Conservation (phyloP, 208 protist species). For the Trypanosoma congolense region DNA sequence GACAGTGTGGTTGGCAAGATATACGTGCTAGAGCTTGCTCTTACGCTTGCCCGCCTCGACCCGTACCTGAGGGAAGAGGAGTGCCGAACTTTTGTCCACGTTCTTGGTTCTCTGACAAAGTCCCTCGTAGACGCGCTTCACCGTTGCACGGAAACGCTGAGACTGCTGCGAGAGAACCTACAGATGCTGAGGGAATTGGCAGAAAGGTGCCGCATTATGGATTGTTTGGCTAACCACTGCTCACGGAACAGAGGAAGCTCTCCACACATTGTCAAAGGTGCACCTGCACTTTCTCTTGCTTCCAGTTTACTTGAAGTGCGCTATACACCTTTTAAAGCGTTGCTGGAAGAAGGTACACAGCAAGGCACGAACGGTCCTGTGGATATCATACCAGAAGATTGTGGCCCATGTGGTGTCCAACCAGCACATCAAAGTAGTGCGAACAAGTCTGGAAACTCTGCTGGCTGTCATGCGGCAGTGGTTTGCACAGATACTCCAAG, state of each 20-base stretch:
- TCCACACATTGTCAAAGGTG: not conserved
- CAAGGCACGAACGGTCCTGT: too few species aligned
- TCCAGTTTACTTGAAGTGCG: not conserved
- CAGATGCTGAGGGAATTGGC: slow-evolving; percentile 35
- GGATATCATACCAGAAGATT: too few species aligned
- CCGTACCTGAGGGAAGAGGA: slow-evolving; percentile 59
- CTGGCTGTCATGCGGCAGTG: too few species aligned
- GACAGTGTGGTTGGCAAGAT: slow-evolving; percentile 27
- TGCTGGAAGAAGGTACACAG: too few species aligned
- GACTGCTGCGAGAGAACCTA: slow-evolving; percentile 33
- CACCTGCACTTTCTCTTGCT: not conserved
- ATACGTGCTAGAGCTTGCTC: slow-evolving; percentile 75
- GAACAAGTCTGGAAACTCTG: too few species aligned
- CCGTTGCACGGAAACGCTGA: slow-evolving; percentile 28
- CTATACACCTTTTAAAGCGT: too few species aligned
- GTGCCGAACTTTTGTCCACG: slow-evolving; percentile 60
- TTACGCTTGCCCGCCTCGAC: slow-evolving; percentile 67
- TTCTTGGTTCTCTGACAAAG: slow-evolving; percentile 51
- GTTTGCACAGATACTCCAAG: too few species aligned
- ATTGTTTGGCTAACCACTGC: slow-evolving; percentile 17
- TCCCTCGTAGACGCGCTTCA: slow-evolving; percentile 38
- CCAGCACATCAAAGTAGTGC: too few species aligned
- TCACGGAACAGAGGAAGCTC: not conserved
- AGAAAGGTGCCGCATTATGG: slow-evolving; percentile 33
- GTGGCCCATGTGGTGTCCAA: too few species aligned